Conservation (phyloP, 1,284 basidiomycete genomes). For the Athelia psychrophila region DNA sequence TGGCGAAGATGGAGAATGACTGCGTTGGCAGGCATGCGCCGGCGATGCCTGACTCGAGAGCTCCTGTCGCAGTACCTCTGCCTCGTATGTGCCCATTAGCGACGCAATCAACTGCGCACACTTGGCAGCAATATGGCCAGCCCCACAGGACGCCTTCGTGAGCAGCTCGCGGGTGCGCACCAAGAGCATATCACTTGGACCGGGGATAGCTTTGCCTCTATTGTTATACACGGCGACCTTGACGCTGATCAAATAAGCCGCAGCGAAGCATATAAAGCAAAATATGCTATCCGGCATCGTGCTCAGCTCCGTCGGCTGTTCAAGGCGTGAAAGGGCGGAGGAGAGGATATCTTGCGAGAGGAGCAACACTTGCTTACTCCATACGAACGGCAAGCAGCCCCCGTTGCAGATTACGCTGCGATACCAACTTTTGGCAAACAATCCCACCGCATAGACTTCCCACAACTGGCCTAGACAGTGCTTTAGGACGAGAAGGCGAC, state of each 20-base stretch:
- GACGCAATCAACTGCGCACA: constrained; percentile 37
- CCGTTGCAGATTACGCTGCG: constrained; percentile 26
- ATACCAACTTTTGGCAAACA: constrained; percentile 27
- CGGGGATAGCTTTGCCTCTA: constrained; percentile 28
- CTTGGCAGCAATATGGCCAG: constrained; percentile 37
- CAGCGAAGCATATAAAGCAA: constrained; percentile 39
- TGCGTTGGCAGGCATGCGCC: too few species aligned
- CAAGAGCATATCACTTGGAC: constrained; percentile 36
- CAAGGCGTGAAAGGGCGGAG: constrained; percentile 24
- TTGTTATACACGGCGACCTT: constrained; percentile 37
- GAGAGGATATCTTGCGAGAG: constrained; percentile 37
- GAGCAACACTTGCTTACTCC: constrained; percentile 37
- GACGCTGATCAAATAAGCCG: constrained; percentile 35
- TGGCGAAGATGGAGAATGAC: too few species aligned
- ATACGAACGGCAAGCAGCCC: constrained; percentile 27
- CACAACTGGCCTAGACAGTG: constrained; percentile 6
- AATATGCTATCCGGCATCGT: constrained; percentile 41
- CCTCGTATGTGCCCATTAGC: constrained; percentile 29
- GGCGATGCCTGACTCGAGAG: too few species aligned
- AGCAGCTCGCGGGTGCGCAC: constrained; percentile 29
- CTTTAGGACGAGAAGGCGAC: constrained; percentile 35
- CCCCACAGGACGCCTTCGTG: constrained; percentile 27
- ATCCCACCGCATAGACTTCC: too few species aligned
- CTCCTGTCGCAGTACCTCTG: constrained; percentile 11
- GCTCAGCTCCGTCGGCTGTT: constrained; percentile 30